phyloP scores from a whole-genome alignment of 2,329 filamentous ascomycete species.

The Trichoderma gracile region DNA sequence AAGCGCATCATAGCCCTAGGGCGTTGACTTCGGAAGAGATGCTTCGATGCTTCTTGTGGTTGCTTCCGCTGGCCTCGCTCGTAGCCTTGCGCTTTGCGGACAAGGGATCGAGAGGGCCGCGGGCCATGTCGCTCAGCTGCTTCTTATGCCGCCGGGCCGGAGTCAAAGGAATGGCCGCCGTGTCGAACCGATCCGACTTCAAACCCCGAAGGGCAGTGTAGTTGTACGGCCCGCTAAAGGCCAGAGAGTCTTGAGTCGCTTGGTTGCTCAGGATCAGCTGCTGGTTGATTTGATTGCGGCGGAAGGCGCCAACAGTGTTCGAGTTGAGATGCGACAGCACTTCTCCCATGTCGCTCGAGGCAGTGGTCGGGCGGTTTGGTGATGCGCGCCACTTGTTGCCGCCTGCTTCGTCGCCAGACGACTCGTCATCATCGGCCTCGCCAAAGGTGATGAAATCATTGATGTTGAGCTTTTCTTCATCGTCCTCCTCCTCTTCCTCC shows the following conservation, averaged over 20 bases:
- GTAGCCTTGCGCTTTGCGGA: conserved; percentile 59
- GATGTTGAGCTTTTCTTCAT: conserved; percentile 63
- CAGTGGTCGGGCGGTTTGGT: conserved; percentile 51
- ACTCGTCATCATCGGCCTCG: conserved; percentile 56
- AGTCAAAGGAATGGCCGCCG: conserved; percentile 67
- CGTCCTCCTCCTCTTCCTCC: conserved; percentile 61
- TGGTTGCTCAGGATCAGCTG: conserved; percentile 61
- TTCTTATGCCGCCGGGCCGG: conserved; percentile 62
- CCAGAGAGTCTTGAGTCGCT: conserved; percentile 62
- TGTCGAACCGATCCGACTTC: conserved; percentile 65
- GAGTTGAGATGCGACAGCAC: conserved; percentile 61
- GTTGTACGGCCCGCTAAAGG: conserved; percentile 61
- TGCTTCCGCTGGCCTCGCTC: conserved; percentile 40
- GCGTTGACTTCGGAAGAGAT: conserved; percentile 58
- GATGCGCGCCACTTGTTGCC: conserved; percentile 52
- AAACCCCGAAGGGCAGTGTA: conserved; percentile 62
- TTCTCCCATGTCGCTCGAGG: conserved; percentile 48
- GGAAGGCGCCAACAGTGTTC: conserved; percentile 76
- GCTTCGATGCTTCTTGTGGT: conserved; percentile 60
- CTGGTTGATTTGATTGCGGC: conserved; percentile 64
- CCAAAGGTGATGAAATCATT: conserved; percentile 74
- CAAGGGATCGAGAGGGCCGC: conserved; percentile 52
- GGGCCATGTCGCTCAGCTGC: conserved; percentile 45
- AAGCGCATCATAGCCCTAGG: conserved; percentile 45
- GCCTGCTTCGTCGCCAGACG: conserved; percentile 61